phyloP scores from a whole-genome alignment of 768 basidiomycete species.

The Rhodotorula taiwanensis region DNA sequence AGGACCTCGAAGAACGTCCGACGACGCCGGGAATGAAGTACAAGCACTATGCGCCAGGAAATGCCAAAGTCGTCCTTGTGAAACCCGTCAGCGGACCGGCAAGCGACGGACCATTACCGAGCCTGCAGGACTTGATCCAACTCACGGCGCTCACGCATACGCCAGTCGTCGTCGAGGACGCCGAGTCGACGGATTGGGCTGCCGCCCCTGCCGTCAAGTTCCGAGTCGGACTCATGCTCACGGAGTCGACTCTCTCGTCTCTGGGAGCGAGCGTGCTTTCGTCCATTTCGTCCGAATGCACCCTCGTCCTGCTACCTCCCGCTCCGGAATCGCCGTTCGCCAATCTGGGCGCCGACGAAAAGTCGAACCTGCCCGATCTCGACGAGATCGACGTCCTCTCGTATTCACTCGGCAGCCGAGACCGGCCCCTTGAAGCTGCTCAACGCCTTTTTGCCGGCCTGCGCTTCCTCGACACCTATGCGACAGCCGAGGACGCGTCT shows the following conservation, averaged over 20 bases:
- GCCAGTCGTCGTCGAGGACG: neutral
- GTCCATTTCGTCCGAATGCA: neutral
- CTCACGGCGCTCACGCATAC: slow-evolving; percentile 15
- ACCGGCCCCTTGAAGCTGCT: slow-evolving; percentile 58
- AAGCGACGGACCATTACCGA: slow-evolving; percentile 6
- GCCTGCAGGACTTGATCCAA: slow-evolving; percentile 26
- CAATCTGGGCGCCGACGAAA: slow-evolving; percentile 8
- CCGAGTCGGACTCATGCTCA: slow-evolving; percentile 64
- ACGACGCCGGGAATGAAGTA: slow-evolving; percentile 99
- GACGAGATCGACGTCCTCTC: slow-evolving; percentile 19
- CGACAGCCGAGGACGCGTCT: slow-evolving; percentile 45
- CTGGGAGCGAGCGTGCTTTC: neutral
- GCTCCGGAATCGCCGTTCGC: slow-evolving; percentile 30
- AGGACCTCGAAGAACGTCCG: slow-evolving; percentile 65
- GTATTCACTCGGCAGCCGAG: slow-evolving; percentile 41
- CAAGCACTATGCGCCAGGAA: slow-evolving; percentile 79
- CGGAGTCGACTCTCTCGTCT: slow-evolving; percentile 52
- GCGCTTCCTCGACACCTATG: slow-evolving; percentile 60
- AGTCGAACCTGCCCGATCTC: slow-evolving; percentile 20
- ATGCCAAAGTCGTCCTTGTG: slow-evolving; percentile 68
- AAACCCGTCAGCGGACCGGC: slow-evolving; percentile 44
- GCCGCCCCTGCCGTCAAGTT: neutral
- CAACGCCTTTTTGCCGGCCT: slow-evolving; percentile 81
- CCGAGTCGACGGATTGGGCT: neutral
- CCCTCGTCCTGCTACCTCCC: neutral